phyloP scores from a whole-genome alignment of 1,284 basidiomycete species.

The Sporisorium scitamineum region DNA sequence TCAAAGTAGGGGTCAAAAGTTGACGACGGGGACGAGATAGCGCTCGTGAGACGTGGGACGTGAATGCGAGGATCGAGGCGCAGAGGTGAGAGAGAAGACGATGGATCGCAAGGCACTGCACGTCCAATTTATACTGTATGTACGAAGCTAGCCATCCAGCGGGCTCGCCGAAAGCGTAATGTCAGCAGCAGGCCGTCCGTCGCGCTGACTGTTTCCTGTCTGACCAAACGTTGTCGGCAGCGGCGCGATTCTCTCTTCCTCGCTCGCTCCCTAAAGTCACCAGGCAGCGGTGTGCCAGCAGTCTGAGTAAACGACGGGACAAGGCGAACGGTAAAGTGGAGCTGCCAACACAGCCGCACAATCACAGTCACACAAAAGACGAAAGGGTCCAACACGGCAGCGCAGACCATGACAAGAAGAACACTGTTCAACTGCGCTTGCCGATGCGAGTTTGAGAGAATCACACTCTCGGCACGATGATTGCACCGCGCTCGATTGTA shows the following conservation, averaged over 20 bases:
- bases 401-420: background rate
- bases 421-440: conserved; percentile 10
- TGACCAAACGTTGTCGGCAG: conserved; percentile 3
- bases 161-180: background rate
- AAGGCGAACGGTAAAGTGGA: background rate
- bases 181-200: background rate
- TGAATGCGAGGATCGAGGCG: background rate
- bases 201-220: background rate
- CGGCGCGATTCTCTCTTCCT: background rate
- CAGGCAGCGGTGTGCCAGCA: too few species aligned
- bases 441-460: background rate
- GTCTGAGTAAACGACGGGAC: background rate
- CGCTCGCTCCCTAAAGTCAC: too few species aligned
- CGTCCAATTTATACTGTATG: background rate
- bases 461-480: conserved; percentile 1
- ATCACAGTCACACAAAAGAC: background rate
- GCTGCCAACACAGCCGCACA: background rate
- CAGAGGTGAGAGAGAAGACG: background rate
- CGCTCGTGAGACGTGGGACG: too few species aligned
- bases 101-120: background rate
- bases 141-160: background rate
- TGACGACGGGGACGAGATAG: too few species aligned
- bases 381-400: background rate
- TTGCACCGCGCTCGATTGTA: too few species aligned
- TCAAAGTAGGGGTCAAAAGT: too few species aligned